phyloP scores from a whole-genome alignment of 805 yeast species.

The Starmerella kuoi region DNA sequence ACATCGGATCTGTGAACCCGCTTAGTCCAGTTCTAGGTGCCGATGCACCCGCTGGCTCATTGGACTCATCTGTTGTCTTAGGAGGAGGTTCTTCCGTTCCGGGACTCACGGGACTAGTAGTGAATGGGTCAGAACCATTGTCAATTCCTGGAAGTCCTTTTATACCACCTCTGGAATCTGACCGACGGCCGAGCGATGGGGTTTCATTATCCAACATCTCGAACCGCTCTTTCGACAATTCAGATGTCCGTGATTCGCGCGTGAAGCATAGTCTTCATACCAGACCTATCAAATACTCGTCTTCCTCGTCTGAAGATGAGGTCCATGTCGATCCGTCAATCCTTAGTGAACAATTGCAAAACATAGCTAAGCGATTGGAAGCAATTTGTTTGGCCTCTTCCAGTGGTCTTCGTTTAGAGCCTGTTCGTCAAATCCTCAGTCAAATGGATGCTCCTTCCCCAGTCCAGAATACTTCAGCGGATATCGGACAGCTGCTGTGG shows the following conservation, averaged over 20 bases:
- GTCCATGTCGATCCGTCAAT: too few relatives aligned
- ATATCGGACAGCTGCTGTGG: constrained; percentile 12
- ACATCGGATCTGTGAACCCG: too few relatives aligned
- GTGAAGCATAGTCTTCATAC: neutral
- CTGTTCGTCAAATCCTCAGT: constrained; percentile 1
- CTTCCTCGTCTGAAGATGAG: neutral
- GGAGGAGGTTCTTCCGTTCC: too few relatives aligned
- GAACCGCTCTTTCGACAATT: neutral
- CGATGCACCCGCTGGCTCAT: too few relatives aligned
- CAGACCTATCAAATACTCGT: neutral
- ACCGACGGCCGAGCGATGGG: too few relatives aligned
- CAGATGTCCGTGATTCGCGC: neutral
- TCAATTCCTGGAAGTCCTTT: too few relatives aligned
- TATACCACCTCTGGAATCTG: too few relatives aligned
- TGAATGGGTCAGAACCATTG: too few relatives aligned
- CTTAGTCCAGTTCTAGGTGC: too few relatives aligned
- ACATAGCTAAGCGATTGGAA: constrained; percentile 23
- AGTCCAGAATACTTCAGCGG: constrained; percentile 2
- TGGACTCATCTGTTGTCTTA: too few relatives aligned
- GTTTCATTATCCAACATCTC: too few relatives aligned
- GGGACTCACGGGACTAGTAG: too few relatives aligned
- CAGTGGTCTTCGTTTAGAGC: neutral
- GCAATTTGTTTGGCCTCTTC: constrained; percentile 9
- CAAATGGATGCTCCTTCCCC: constrained; percentile 12
- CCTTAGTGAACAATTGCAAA: constrained; percentile 24